A percentile compares a stretch with the other conserved stretches of the same genome.
These are phyloP conservation scores for Cladophialophora psammophila DNA, from an alignment of 2,329 filamentous ascomycete genomes.

Conservation along the genomic window DNA sequence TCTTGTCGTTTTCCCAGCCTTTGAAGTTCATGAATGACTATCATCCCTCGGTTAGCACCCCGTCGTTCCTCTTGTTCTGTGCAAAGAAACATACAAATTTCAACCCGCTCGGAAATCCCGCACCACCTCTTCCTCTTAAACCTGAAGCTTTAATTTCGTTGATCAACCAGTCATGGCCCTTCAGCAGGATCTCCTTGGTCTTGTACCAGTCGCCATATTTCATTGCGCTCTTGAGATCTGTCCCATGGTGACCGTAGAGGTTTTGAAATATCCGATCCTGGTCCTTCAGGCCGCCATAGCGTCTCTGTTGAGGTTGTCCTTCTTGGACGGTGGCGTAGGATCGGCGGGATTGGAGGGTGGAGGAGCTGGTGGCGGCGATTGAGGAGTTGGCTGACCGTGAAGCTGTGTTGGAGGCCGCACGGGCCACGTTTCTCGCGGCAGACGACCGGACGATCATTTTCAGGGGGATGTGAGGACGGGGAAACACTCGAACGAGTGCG, in stretches of 20 bases:
- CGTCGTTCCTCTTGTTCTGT: background rate
- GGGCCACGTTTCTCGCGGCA: conserved; percentile 43
- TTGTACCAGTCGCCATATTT: conserved; percentile 99
- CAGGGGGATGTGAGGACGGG: conserved; percentile 1
- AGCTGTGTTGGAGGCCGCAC: conserved; percentile 45
- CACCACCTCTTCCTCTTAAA: conserved; percentile 92
- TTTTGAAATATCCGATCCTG: conserved; percentile 99
- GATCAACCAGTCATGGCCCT: conserved; percentile 99
- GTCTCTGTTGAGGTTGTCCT: conserved; percentile 69
- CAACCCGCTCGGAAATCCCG: conserved; percentile 95
- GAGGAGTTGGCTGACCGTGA: conserved; percentile 54
- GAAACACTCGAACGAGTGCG: conserved; percentile 13
- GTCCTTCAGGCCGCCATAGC: conserved; percentile 87
- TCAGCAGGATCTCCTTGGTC: conserved; percentile 96
- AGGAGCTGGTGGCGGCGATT: conserved; percentile 39
- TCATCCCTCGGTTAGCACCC: conserved; percentile 6
- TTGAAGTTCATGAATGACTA: conserved; percentile 99
- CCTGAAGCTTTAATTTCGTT: conserved; percentile 96
- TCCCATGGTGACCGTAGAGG: conserved; percentile 89
- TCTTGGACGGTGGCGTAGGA: conserved; percentile 84
- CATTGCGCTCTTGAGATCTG: conserved; percentile 91
- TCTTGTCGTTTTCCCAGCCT: conserved; percentile 97
- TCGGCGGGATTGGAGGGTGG: conserved; percentile 62
- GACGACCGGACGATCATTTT: conserved; percentile 43
- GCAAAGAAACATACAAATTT: conserved; percentile 82